Base-by-base conservation (phyloP, 352 stramenopile species). In the Pythium insidiosum region DNA sequence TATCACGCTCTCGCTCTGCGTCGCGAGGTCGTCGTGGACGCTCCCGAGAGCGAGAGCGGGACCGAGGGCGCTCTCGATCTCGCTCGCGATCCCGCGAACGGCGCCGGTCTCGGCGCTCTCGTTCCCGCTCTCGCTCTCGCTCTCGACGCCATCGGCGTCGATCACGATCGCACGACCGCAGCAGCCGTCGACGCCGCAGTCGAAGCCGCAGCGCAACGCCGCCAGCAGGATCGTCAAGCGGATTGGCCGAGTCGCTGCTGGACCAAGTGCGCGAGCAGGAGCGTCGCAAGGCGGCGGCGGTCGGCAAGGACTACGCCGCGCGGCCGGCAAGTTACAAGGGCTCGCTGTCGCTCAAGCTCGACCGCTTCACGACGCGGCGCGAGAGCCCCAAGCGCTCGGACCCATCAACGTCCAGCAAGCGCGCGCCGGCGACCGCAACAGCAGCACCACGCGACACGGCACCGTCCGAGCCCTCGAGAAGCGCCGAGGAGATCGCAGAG, bases 251-350 rank as follows among this genome's bases (percentile, higher is more conserved):
- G 18, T 78, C 97, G 50, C 58, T 97, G 23, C 66, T 98, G 37
- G 72, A 95, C 26, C 83, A 97, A 73, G 91, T 98, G 13, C 73
- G 93, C 20, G 67, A 95, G 57, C 73, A 84, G 53, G 88, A 98
- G 58, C 73, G 87, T 15, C 86, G 94, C 44, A 95, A 94, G 52
- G 87, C 81, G 20, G 73, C 89, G 21, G 84, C 88, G 0, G 81
- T 93, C 6, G 83, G 86, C 5, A 89, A 78, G 21, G 88, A 96
- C 52, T 97, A 97, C 43, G 86, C 83, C 3, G 67, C 83, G n/a
- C 83, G 80, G 13, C 91, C 91, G 0, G 67, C 75, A 13, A 94
- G 84, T 43, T 98, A 97, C 62, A 96, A 97, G 59, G 88, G 89
- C 13, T 95, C 82, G 22, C 59, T 97, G 6, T 95, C 86, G 34